Percentiles rank a stretch among this genome's conserved stretches.
Evolutionary conservation across 2,329 filamentous ascomycete species (phyloP).

Genomic region (Trichophyton mentagrophytes): DNA sequence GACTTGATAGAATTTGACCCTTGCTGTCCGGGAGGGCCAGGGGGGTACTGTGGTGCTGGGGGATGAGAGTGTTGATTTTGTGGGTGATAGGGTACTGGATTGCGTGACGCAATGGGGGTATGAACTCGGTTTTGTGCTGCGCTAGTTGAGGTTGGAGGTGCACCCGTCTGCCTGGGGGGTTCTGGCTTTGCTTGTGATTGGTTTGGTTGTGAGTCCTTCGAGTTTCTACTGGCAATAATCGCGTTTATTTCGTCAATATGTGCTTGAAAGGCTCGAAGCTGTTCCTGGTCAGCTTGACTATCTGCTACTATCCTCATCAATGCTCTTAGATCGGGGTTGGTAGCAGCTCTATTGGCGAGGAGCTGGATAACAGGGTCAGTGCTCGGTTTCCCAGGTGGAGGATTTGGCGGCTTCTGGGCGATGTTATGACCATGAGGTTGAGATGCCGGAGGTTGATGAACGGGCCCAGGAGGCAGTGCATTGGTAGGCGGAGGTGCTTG

Average conservation of each 20-base stretch:
- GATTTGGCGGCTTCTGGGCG: constrained; percentile 15
- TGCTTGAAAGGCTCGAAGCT: constrained; percentile 38
- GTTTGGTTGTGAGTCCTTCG: constrained; percentile 24
- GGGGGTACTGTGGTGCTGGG: constrained; percentile 8
- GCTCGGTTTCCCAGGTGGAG: constrained; percentile 29
- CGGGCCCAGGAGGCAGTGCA: background rate
- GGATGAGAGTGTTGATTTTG: constrained; percentile 13
- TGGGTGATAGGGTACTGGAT: constrained; percentile 14
- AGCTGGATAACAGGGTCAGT: constrained; percentile 41
- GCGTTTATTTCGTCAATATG: constrained; percentile 41
- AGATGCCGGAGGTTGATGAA: background rate
- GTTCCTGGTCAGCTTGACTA: constrained; percentile 37
- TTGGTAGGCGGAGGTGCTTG: no score
- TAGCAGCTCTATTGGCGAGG: constrained; percentile 39
- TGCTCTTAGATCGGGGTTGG: constrained; percentile 37
- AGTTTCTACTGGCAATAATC: constrained; percentile 34
- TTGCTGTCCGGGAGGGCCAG: constrained; percentile 11
- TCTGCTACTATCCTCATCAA: constrained; percentile 40
- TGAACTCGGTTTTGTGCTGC: constrained; percentile 1
- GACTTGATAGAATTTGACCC: constrained; percentile 24
- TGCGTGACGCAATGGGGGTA: constrained; percentile 6
- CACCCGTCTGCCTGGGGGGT: constrained; percentile 2
- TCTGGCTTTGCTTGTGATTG: constrained; percentile 12
- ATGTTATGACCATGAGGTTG: constrained; percentile 1
- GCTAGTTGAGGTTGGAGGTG: constrained; percentile 3